These are phyloP conservation scores for Hsuehochloa calcarea DNA, from an alignment of 176 grass and related monocot species.

Conservation along the genomic window DNA sequence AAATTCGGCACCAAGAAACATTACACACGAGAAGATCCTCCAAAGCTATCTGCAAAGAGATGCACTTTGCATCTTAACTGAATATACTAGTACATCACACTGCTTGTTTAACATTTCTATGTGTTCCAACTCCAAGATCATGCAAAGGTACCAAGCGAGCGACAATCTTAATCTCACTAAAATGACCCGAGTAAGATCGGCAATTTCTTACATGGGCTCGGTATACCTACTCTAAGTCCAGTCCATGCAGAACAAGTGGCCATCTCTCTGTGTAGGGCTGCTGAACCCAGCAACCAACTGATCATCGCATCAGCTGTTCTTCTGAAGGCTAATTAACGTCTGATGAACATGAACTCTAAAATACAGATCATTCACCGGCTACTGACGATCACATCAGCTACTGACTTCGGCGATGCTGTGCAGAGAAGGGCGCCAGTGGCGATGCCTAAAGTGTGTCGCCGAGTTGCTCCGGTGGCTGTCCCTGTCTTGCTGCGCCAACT, in stretches of 20 bases:
- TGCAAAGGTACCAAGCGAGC: background rate
- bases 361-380: constrained; percentile 2
- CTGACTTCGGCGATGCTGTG: constrained; percentile 75
- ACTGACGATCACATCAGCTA: constrained; percentile 5
- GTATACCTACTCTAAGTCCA: background rate
- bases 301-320: background rate
- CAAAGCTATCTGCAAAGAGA: constrained; percentile 34
- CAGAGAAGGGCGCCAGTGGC: constrained; percentile 83
- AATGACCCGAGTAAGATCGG: constrained; percentile 27
- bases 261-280: background rate
- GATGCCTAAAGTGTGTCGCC: constrained; percentile 24
- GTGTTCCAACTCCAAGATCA: background rate
- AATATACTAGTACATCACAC: constrained; percentile 24
- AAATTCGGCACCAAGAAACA: constrained; percentile 15
- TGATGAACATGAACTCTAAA: constrained; percentile 14
- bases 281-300: background rate
- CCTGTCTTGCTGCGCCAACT: constrained; percentile 23
- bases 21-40: constrained; percentile 27
- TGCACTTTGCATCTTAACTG: constrained; percentile 19
- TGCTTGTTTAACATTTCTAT: background rate
- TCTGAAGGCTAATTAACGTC: background rate
- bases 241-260: background rate
- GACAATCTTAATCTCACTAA: constrained; percentile 18
- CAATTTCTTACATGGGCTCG: constrained; percentile 13
- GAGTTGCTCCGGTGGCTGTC: constrained; percentile 36